phyloP scores from a whole-genome alignment of 768 basidiomycete species.

The Leccinum aurantiacum region DNA sequence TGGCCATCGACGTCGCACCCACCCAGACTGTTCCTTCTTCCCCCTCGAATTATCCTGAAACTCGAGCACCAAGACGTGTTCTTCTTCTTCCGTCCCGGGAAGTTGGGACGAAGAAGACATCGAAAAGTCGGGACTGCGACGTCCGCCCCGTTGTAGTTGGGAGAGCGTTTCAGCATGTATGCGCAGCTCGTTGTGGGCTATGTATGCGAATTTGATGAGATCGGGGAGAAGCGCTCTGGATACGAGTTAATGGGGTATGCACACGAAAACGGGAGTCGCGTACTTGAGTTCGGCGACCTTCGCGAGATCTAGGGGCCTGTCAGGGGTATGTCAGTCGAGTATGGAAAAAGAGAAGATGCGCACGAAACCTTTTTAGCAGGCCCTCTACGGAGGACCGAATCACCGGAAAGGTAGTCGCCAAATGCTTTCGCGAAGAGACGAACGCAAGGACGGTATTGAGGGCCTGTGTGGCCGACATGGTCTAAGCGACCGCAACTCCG shows the following conservation, averaged over 20 bases:
- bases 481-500: neutral
- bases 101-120: slow-evolving; percentile 30
- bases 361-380: slow-evolving; percentile 65
- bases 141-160: slow-evolving; percentile 25
- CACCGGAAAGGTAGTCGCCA: slow-evolving; percentile 77
- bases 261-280: neutral
- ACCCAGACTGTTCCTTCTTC: slow-evolving; percentile 32
- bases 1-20: neutral
- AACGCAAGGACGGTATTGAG: slow-evolving; percentile 89
- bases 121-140: slow-evolving; percentile 44
- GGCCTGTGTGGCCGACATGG: slow-evolving; percentile 46
- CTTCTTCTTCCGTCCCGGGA: slow-evolving; percentile 34
- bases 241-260: neutral
- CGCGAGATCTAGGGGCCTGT: slow-evolving; percentile 74
- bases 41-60: slow-evolving; percentile 49
- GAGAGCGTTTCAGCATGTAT: slow-evolving; percentile 44
- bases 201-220: slow-evolving; percentile 80
- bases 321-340: slow-evolving; percentile 2
- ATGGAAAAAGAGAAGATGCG: neutral
- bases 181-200: slow-evolving; percentile 59
- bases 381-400: slow-evolving; percentile 79
- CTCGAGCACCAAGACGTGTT: slow-evolving; percentile 51
- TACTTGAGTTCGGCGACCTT: slow-evolving; percentile 86
- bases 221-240: slow-evolving; percentile 77
- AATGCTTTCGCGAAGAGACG: slow-evolving; percentile 73